Percentiles rank a stretch among this genome's conserved stretches.
phyloP scores from a whole-genome alignment of 169 alveolate species.

The Theileria luwenshuni region DNA sequence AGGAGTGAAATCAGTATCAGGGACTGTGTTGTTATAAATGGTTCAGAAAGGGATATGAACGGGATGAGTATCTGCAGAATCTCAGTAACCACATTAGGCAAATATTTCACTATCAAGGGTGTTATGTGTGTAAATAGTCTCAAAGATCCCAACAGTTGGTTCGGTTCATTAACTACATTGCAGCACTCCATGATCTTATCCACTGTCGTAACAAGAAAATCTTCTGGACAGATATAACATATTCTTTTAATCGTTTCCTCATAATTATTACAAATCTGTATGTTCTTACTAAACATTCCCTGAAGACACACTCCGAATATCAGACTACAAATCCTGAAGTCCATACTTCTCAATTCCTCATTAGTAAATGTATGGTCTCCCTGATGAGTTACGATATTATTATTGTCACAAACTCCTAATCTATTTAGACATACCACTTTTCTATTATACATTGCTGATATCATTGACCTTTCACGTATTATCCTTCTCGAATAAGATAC shows the following conservation, averaged over 20 bases:
- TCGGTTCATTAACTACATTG: constrained; percentile 56
- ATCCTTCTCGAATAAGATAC: constrained; percentile 30
- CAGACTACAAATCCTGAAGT: constrained; percentile 29
- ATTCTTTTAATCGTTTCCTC: constrained; percentile 54
- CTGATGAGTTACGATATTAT: neutral
- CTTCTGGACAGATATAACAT: constrained; percentile 47
- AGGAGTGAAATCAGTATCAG: constrained; percentile 36
- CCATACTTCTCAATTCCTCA: neutral
- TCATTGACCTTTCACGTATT: constrained; percentile 32
- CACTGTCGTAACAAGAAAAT: constrained; percentile 2
- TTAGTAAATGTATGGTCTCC: neutral
- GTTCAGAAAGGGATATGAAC: constrained; percentile 61
- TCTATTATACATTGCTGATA: neutral
- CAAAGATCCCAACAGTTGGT: constrained; percentile 43
- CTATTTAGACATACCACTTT: neutral
- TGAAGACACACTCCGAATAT: constrained; percentile 36
- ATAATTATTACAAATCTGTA: constrained; percentile 33
- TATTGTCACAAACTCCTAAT: no score
- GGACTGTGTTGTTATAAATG: constrained; percentile 57
- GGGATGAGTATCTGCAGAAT: constrained; percentile 33
- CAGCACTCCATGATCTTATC: constrained; percentile 36
- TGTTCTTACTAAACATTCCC: constrained; percentile 49
- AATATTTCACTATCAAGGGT: constrained; percentile 45
- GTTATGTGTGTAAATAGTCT: constrained; percentile 48
- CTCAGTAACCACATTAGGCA: constrained; percentile 46